Evolutionary conservation across 2,329 filamentous ascomycete species (phyloP).

Genomic region (Aspergillus piperis): DNA sequence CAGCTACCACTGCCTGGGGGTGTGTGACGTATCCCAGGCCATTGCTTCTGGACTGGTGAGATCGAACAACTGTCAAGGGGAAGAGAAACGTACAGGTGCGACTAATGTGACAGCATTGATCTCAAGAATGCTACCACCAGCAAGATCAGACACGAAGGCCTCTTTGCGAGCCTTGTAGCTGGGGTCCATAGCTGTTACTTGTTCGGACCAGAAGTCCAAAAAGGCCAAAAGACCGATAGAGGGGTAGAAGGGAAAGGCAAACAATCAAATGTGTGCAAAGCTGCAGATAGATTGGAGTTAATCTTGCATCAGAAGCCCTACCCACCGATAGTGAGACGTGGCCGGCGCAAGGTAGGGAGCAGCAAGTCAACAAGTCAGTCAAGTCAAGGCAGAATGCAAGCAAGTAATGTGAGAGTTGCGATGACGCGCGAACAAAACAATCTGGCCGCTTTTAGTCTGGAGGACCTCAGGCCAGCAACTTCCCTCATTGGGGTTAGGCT

Average conservation of each 20-base stretch:
- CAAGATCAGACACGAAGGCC: constrained; percentile 89
- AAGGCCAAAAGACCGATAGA: neutral
- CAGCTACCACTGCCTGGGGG: neutral
- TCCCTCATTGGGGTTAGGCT: neutral
- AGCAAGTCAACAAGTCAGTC: neutral
- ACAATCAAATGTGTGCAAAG: neutral
- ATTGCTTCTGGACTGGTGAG: constrained; percentile 26
- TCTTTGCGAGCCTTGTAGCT: constrained; percentile 92
- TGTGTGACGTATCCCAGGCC: neutral
- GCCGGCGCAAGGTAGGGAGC: neutral
- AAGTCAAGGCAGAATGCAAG: neutral
- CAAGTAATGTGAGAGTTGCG: neutral
- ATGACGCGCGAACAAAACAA: neutral
- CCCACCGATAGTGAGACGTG: neutral
- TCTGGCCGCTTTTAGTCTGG: neutral
- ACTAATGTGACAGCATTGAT: constrained; percentile 85
- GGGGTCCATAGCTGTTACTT: constrained; percentile 33
- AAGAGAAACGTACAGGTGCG: constrained; percentile 65
- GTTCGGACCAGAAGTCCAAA: neutral
- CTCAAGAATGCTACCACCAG: constrained; percentile 78
- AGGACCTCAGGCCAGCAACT: neutral
- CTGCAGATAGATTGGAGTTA: neutral
- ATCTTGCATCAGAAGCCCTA: constrained; percentile 1
- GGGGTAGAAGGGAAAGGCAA: neutral
- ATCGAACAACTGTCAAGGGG: too few species aligned